These are phyloP conservation scores for Helotiales sp. DNA, from an alignment of 2,329 filamentous ascomycete species.

Conservation along the genomic window DNA sequence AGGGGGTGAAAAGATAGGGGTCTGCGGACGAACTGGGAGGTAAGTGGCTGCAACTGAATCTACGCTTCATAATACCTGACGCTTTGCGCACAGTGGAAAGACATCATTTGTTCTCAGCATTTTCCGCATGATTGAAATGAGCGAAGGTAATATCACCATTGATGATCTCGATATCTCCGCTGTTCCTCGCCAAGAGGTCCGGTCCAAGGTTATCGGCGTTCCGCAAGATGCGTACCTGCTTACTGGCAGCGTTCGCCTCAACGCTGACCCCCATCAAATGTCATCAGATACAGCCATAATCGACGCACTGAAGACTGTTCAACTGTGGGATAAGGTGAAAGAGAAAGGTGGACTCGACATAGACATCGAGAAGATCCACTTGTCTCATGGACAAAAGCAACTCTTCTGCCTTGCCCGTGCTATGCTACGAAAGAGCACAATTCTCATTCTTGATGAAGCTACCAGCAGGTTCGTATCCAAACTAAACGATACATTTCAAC, in stretches of 20 bases:
- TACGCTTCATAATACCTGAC: not conserved
- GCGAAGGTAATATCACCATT: slow-evolving; percentile 50
- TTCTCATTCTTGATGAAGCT: slow-evolving; percentile 46
- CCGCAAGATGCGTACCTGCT: slow-evolving; percentile 58
- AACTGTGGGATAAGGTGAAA: slow-evolving; percentile 36
- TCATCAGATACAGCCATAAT: slow-evolving; percentile 49
- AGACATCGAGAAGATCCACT: slow-evolving; percentile 61
- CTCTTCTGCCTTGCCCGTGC: slow-evolving; percentile 55
- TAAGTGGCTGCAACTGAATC: not conserved
- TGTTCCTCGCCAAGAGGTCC: slow-evolving; percentile 47
- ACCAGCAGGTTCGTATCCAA: slow-evolving; percentile 27
- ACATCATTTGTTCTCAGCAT: slow-evolving; percentile 52
- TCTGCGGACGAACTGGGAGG: slow-evolving; percentile 52
- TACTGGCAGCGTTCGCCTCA: slow-evolving; percentile 52
- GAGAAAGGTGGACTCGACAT: slow-evolving; percentile 33
- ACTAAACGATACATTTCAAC: not conserved
- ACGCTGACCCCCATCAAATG: slow-evolving; percentile 51
- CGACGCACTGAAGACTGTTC: slow-evolving; percentile 51
- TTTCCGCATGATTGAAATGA: slow-evolving; percentile 54
- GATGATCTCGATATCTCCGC: slow-evolving; percentile 53
- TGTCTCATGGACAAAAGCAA: slow-evolving; percentile 56
- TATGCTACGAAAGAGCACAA: slow-evolving; percentile 44
- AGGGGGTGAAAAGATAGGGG: slow-evolving; percentile 55
- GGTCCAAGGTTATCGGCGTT: slow-evolving; percentile 50
- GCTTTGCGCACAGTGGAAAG: slow-evolving; percentile 47